Base-by-base conservation (phyloP, 139 green algal genomes). In the Limnomonas spitsbergensis region DNA sequence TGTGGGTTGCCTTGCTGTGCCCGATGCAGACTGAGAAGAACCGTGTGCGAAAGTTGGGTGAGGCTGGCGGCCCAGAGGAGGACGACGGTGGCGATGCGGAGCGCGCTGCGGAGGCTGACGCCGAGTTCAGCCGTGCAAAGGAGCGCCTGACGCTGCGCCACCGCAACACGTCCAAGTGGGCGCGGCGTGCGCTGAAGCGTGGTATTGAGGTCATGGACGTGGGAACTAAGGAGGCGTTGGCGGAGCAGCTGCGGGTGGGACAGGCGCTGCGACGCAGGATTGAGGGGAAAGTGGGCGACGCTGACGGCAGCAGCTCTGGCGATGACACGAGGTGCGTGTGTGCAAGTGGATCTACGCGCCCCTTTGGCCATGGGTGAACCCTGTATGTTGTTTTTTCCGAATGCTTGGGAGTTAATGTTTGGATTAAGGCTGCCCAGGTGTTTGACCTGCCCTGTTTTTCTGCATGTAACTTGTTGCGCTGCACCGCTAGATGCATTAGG, bases 71-170 rank as follows among this genome's bases (percentile, higher is more conserved):
- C 9, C 37, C 54, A 66, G 77, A 77, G 0, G 82, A 80, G 29
- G 68, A 32, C 31, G 82, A n/a, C 14, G 56, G 32, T 24, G 20
- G 32, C 14, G 34, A 75, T 20, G 68, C 68, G 9, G 36, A 40
- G 68, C 68, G 68, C 68, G 68, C n/a, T 39, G 68, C 69, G 4
- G 83, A 66, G 77, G 90, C 92, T 78, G 81, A 94, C 39, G 88
- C 90, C 1, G 91, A 96, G 86, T 91, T 91, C 78, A 80, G 94
- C 14, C 84, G 93, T 0, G 93, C 91, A 1, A 90, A 91, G 84
- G 95, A 99, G 87, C 88, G 95, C n/a, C 84, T 98, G 53, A 97
- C 94, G 34, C 87, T 97, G 31, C 94, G 95, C 81, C 95, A 99
- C 82, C 88, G 85, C 47, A 98, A 97, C 86, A 97, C 89, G 2